Conservation (phyloP, 1,284 basidiomycete species). For the Melampsora abietis-canadensis region DNA sequence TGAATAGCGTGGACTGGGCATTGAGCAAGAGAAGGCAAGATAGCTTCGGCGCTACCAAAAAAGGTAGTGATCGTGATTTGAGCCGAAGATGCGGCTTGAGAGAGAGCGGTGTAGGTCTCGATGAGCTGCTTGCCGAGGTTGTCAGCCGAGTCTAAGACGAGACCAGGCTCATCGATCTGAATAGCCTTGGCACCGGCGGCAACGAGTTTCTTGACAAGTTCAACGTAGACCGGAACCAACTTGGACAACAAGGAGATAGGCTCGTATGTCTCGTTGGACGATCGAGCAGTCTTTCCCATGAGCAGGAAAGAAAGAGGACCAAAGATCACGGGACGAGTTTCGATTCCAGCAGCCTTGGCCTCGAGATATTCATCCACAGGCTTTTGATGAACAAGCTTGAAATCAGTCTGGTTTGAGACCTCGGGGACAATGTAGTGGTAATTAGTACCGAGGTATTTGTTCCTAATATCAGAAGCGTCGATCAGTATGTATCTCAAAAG, state of each 20-base stretch:
- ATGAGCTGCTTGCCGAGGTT: constrained; percentile 76
- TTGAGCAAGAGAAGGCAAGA: constrained; percentile 83
- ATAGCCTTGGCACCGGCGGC: constrained; percentile 88
- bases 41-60: constrained; percentile 91
- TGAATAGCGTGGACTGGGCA: constrained; percentile 92
- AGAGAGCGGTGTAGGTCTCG: constrained; percentile 76
- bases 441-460: constrained; percentile 89
- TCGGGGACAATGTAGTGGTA: constrained; percentile 99
- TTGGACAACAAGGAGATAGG: constrained; percentile 85
- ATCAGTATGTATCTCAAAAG: not conserved
- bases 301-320: constrained; percentile 94
- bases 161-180: constrained; percentile 95
- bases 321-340: constrained; percentile 90
- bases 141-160: constrained; percentile 84
- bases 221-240: constrained; percentile 86
- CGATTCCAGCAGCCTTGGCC: constrained; percentile 83
- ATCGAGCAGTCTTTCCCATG: constrained; percentile 87
- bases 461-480: constrained; percentile 9
- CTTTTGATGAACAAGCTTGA: constrained; percentile 76
- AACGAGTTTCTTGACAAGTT: constrained; percentile 87
- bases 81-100: constrained; percentile 67
- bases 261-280: constrained; percentile 79
- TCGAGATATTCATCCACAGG: constrained; percentile 90
- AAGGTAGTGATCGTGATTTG: constrained; percentile 76
- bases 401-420: constrained; percentile 83